phyloP scores from a whole-genome alignment of 371 early-diverging fungal genomes.

The Blastocladiella emersonii region DNA sequence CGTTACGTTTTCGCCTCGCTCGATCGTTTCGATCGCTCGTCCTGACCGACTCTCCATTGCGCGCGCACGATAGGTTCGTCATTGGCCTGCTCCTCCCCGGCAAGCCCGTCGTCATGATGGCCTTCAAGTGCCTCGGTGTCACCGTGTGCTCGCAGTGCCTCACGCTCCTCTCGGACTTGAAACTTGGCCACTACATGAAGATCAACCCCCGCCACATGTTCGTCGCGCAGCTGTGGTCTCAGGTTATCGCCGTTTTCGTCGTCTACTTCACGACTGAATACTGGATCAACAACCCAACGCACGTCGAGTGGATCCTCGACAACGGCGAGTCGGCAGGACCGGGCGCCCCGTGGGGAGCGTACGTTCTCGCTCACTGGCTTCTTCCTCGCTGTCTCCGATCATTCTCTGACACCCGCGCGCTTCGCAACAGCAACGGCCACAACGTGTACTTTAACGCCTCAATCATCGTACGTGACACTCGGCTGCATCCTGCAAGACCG shows the following conservation, averaged over 20 bases:
- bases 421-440: no score
- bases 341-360: background rate
- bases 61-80: no score
- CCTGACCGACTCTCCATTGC: no score
- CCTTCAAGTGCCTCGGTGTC: slow-evolving; percentile 36
- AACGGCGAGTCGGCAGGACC: background rate
- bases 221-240: slow-evolving; percentile 10
- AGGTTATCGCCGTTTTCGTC: background rate
- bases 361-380: no score
- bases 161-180: slow-evolving; percentile 18
- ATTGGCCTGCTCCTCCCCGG: slow-evolving; percentile 50
- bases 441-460: background rate
- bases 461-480: no score
- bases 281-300: background rate
- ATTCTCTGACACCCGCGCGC: no score
- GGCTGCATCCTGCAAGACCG: no score
- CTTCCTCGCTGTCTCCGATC: no score
- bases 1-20: slow-evolving; percentile 19
- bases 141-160: background rate
- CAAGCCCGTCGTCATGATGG: slow-evolving; percentile 43
- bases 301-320: background rate
- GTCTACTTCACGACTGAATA: background rate
- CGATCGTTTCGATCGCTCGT: no score
- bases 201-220: slow-evolving; percentile 20
- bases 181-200: slow-evolving; percentile 29